Base-by-base conservation (phyloP, 208 protist species). In the Vickermania spadyakhi region DNA sequence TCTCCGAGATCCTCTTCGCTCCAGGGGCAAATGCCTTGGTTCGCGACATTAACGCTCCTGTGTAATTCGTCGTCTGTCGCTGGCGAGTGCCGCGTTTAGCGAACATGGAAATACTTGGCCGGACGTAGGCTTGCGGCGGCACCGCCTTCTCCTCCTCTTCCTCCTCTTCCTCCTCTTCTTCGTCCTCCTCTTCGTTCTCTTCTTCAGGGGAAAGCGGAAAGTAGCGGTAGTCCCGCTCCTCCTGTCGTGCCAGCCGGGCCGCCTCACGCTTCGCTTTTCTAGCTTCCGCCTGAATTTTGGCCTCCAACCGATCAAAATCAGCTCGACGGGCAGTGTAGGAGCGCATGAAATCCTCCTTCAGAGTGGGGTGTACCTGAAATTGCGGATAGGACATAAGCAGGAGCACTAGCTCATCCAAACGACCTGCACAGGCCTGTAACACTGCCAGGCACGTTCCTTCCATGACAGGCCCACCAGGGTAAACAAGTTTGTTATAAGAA, bases 401-500 rank as follows among this genome's bases (percentile, higher is more conserved):
- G 27, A 88, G 66, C 13, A 86, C 81, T 0, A 84, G 66, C 14
- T 78, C 74, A 56, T 84, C 65, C 23, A 92, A 66, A 0, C 67
- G 66, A 56, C 73, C 75, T 30, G 60, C 75, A 25, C 77, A 65
- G 21, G 81, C 81, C 52, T 79, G 71, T 36, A 77, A 60, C 26
- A 89, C 55, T 0, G 76, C 84, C 60, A 83, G 55, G 69, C 79
- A 89, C 18, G 79, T 89, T 0, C 79, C 81, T 13, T 86, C 79
- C 51, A 92, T 72, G 3, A 89, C 62, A 11, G 79, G 68, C 21
- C 84, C 84, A 2, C 79, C 81, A 22, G 75, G 67, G 26, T 58
- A 73, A 28, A 58, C 30, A 0, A 67, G n/a, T 26, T 28, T 28
- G 2, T 65, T 58, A 22, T 54, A 56, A 31, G 41, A 63, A 4